Evolutionary conservation across 2,329 filamentous ascomycete genomes (phyloP).

Genomic region (Neurospora crassa): DNA sequence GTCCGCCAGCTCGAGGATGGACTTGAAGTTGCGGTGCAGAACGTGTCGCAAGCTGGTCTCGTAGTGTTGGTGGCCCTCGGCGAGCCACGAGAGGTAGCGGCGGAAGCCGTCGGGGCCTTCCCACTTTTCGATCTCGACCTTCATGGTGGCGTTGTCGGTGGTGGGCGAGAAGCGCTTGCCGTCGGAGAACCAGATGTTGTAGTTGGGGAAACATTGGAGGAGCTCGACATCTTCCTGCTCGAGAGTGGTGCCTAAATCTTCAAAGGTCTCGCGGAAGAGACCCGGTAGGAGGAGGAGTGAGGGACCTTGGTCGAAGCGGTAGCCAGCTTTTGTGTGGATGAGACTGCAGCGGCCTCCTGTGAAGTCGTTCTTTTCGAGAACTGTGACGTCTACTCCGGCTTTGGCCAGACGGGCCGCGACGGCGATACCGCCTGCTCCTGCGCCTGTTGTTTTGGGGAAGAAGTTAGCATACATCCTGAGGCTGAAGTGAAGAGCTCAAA

Average conservation of each 20-base stretch:
- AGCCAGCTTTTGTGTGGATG: constrained; percentile 48
- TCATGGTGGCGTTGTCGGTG: constrained; percentile 63
- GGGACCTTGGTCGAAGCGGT: constrained; percentile 69
- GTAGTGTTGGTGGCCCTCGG: constrained; percentile 61
- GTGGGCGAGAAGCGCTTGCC: constrained; percentile 53
- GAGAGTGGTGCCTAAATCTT: constrained; percentile 57
- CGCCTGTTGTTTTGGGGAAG: constrained; percentile 30
- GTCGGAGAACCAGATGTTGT: constrained; percentile 65
- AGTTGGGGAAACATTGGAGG: constrained; percentile 66
- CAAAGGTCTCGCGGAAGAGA: constrained; percentile 60
- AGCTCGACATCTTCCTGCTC: constrained; percentile 57
- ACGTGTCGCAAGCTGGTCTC: constrained; percentile 58
- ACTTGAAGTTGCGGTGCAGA: constrained; percentile 55
- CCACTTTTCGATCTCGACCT: constrained; percentile 59
- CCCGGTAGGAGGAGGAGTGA: constrained; percentile 63
- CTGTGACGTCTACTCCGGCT: constrained; percentile 61
- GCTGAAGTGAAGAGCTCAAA: neutral
- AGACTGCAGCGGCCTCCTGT: constrained; percentile 63
- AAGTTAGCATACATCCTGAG: constrained; percentile 23
- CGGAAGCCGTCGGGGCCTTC: constrained; percentile 63
- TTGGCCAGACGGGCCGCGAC: constrained; percentile 62
- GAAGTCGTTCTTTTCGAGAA: constrained; percentile 69
- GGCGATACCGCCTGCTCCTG: constrained; percentile 63
- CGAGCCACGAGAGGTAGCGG: constrained; percentile 57
- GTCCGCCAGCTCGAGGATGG: constrained; percentile 45